Base-by-base conservation (phyloP, 345 rosid genomes). In the Brassica nigra region DNA sequence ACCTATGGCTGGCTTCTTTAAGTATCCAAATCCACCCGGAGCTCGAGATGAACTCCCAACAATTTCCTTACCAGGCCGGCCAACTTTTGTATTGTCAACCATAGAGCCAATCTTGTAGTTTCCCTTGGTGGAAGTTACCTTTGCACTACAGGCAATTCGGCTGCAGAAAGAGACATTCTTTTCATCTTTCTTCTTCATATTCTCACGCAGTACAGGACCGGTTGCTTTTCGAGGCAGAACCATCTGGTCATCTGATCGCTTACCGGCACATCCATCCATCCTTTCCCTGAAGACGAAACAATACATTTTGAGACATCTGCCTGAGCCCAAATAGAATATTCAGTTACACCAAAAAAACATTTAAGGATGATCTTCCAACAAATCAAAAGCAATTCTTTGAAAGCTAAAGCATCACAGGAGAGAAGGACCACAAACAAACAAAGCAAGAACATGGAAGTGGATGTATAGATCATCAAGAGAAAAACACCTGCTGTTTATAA, bases 201-300 rank as follows among this genome's bases (percentile, higher is more conserved):
- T 85, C 67, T 90, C 98, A 79, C 90, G 86, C 83, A 89, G 80
- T 77, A 81, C 83, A 79, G 82, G 85, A 70, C 89, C 77, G 30
- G 86, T 84, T 34, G 88, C 83, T 85, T 87, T 95, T 37, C 86
- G 79, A 0, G 90, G 80, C 73, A 78, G 10, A 74, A 36, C 71
- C 52, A 80, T 16, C 59, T 79, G 33, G 36, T 75, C 85, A 80
- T 82, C 77, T 36, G 83, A 80, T 79, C 87, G 86, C 82, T 90
- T 90, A 76, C 95, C 84, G 39, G 92, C 71, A 83, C 84, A 85
- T 65, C 87, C 91, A 79, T 90, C 99, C 99, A 95, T 95, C 2
- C 28, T 62, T 63, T 18, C 39, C 34, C 83, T 80, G 67, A 31
- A 75, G 10, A 52, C 34, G 49, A 28, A 52, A 49, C 15, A 54